Conservation (phyloP, 345 rosid genomes). For the Sonneratia alba region DNA sequence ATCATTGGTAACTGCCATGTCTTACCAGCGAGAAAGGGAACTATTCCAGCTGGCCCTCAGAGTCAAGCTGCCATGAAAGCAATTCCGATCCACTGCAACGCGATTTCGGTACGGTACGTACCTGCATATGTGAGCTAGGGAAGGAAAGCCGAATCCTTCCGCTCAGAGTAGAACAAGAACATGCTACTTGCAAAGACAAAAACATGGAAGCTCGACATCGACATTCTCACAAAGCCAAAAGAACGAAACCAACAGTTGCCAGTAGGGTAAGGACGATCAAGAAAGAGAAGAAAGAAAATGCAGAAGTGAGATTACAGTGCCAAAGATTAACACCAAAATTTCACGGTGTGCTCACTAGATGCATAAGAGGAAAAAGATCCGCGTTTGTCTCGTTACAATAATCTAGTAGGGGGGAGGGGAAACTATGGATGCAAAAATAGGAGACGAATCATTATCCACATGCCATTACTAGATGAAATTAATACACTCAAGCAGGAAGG, state of each 20-base stretch:
- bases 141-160: too few species aligned
- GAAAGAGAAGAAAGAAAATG: not conserved
- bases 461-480: not conserved
- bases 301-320: not conserved
- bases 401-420: not conserved
- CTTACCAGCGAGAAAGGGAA: too few species aligned
- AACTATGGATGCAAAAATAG: not conserved
- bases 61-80: too few species aligned
- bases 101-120: too few species aligned
- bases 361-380: not conserved
- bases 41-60: too few species aligned
- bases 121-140: too few species aligned
- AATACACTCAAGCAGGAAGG: not conserved
- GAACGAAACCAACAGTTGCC: not conserved
- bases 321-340: not conserved
- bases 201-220: too few species aligned
- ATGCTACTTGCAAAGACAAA: too few species aligned
- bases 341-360: not conserved
- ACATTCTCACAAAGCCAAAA: not conserved
- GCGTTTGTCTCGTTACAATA: not conserved
- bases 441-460: not conserved
- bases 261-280: too few species aligned
- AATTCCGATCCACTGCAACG: too few species aligned
- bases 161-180: too few species aligned
- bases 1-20: too few species aligned